Conservation (phyloP, 75 land plant genomes). For the Cunninghamia lanceolata region DNA sequence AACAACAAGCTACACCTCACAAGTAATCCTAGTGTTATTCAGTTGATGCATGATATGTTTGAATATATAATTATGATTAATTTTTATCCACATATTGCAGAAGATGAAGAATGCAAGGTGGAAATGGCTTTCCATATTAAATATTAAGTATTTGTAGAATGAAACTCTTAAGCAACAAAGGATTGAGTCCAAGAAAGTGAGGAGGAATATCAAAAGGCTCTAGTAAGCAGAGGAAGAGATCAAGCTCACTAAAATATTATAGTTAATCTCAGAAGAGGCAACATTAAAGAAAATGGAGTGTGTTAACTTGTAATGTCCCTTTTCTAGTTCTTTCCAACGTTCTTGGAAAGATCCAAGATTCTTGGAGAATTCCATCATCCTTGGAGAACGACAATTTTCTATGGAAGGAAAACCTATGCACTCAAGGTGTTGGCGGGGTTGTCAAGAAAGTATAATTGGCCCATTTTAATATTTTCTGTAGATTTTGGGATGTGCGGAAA, state of each 20-base stretch:
- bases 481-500: no score
- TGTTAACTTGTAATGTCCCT: no score
- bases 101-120: background rate
- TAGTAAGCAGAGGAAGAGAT: background rate
- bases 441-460: no score
- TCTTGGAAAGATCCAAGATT: no score
- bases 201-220: background rate
- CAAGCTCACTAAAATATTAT: background rate
- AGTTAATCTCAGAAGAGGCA: background rate
- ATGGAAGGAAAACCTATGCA: no score
- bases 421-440: no score
- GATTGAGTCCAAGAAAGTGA: background rate
- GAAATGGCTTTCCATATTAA: background rate
- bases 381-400: no score
- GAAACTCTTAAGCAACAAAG: background rate
- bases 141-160: background rate
- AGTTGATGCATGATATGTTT: background rate
- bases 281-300: background rate
- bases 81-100: background rate
- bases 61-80: background rate
- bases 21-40: background rate
- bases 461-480: no score
- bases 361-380: no score
- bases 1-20: constrained; percentile 10
- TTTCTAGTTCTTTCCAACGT: no score